These are phyloP conservation scores for Hyphopichia pseudoburtonii DNA, from an alignment of 1,139 yeast species.

Conservation along the genomic window DNA sequence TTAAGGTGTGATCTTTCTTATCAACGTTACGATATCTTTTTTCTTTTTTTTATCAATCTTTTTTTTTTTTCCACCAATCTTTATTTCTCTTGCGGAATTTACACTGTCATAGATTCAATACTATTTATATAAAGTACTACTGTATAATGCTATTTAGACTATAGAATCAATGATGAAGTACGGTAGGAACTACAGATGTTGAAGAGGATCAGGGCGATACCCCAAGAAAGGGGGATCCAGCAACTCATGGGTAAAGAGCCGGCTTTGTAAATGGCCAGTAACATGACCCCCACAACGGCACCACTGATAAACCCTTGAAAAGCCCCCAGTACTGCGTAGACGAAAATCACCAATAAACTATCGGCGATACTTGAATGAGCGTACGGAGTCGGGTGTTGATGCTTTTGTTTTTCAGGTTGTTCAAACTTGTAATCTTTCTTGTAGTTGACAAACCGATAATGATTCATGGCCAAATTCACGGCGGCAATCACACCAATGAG, in stretches of 20 bases:
- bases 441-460: constrained; percentile 8
- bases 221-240: constrained; percentile 91
- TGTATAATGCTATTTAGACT: no score
- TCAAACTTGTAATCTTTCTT: not conserved
- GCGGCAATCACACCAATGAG: constrained; percentile 68
- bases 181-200: constrained; percentile 65
- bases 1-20: not conserved
- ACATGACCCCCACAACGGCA: constrained; percentile 66
- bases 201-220: constrained; percentile 62
- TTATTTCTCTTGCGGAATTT: no score
- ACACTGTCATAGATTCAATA: no score
- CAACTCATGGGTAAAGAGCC: constrained; percentile 84
- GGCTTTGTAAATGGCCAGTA: constrained; percentile 67
- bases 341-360: constrained; percentile 37
- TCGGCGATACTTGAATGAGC: not conserved
- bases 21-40: no score
- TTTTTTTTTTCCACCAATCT: no score
- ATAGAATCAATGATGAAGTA: constrained; percentile 22
- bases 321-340: constrained; percentile 55
- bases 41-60: no score
- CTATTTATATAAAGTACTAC: no score
- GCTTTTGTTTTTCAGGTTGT: not conserved
- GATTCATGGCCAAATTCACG: constrained; percentile 28
- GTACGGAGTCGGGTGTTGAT: not conserved
- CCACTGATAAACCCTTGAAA: constrained; percentile 71